These are phyloP conservation scores for Stipa capillata DNA, from an alignment of 176 grass and related monocot genomes.

Conservation along the genomic window DNA sequence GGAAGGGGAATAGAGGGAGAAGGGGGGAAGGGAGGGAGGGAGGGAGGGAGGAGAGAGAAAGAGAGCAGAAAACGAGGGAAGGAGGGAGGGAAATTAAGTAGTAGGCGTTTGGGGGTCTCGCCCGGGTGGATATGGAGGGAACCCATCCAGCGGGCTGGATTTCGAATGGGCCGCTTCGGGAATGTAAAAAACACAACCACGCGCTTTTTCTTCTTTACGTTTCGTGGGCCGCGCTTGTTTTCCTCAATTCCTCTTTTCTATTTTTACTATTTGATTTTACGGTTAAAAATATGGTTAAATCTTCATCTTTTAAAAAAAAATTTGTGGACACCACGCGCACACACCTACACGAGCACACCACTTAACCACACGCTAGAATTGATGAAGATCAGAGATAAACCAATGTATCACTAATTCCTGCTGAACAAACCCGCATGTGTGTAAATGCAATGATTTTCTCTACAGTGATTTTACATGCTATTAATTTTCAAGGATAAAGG, in stretches of 20 bases:
- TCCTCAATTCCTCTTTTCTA: neutral
- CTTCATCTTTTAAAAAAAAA: neutral
- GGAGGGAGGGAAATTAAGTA: constrained; percentile 45
- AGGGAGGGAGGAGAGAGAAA: constrained; percentile 16
- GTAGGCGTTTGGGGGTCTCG: constrained; percentile 3
- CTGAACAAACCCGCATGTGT: too few species aligned
- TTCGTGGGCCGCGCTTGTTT: neutral
- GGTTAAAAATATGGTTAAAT: too few species aligned
- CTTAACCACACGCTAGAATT: too few species aligned
- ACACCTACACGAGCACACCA: too few species aligned
- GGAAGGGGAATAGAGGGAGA: neutral
- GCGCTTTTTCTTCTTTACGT: neutral
- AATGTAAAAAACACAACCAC: too few species aligned
- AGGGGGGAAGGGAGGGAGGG: neutral
- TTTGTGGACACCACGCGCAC: too few species aligned
- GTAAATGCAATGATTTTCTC: neutral
- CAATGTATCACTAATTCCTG: too few species aligned
- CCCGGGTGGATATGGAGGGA: neutral
- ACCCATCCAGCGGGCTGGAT: neutral
- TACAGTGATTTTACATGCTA: too few species aligned
- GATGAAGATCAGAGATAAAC: too few species aligned
- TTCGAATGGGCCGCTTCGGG: constrained; percentile 1
- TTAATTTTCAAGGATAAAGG: too few species aligned
- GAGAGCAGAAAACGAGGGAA: constrained; percentile 54
- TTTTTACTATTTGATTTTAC: too few species aligned